Base-by-base conservation (phyloP, 306 rosid genomes). In the Pueraria montana region DNA sequence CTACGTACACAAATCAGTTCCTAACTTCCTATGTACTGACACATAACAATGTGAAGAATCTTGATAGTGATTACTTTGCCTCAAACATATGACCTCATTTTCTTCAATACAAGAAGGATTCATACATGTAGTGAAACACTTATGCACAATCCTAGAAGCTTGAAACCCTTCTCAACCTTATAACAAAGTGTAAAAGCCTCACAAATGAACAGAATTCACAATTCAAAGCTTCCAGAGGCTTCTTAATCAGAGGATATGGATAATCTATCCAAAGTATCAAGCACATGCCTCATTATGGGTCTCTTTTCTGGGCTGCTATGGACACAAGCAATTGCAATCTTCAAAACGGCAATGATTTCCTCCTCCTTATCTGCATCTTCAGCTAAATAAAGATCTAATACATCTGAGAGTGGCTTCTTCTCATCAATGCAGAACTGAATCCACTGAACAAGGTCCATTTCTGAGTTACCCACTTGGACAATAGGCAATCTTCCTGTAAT, bases 401-500 rank as follows among this genome's bases (percentile, higher is more conserved):
- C 92, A 30, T 92, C 93, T 3, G 89, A 66, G 24, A 91, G 86
- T n/a, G 92, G 93, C 87, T 91, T 89, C 91, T 92, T 89, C 59
- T 92, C 97, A 11, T 92, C 95, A 52, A 92, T 88, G 87, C 92
- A 88, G 71, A 85, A 85, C 78, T 91, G 97, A 78, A 91, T 87
- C 97, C 95, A 91, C n/a, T 86, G 91, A 55, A 91, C 97, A 45
- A 92, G 91, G 88, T 89, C 93, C 94, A 91, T 89, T 83, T 92
- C 95, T 27, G 91, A 82, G 46, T 87, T 73, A 26, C 91, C 93
- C 32, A 87, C 86, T 56, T 82, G 94, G 65, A 91, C 78, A 45
- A 92, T 56, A 7, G 97, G 89, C 89, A 92, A 80, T 83, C 93
- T 82, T 48, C 93, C 97, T 0, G 93, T 88, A 53, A 91, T 91